Evolutionary conservation across 768 basidiomycete genomes (phyloP).

Genomic region (Lactarius trivialis): DNA sequence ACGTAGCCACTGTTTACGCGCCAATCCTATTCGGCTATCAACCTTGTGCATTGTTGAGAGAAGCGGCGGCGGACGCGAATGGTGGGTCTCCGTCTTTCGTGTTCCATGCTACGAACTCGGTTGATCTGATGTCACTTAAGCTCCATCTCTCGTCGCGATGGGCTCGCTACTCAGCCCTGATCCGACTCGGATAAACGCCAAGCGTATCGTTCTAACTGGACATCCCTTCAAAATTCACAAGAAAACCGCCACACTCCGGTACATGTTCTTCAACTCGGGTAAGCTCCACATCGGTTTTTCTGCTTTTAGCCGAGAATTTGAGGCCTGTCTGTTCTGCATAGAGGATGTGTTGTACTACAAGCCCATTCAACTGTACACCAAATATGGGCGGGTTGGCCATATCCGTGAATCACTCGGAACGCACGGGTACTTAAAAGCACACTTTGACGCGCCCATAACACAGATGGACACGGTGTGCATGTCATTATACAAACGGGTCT

Average conservation of each 20-base stretch:
- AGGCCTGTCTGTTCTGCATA: constrained; percentile 22
- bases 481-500: constrained; percentile 91
- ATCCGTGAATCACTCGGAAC: constrained; percentile 90
- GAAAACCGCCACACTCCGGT: constrained; percentile 93
- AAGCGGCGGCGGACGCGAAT: constrained; percentile 58
- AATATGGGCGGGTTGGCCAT: constrained; percentile 84
- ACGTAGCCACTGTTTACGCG: constrained; percentile 83
- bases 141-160: constrained; percentile 80
- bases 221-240: constrained; percentile 97
- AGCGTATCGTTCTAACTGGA: constrained; percentile 91
- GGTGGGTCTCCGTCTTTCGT: constrained; percentile 37
- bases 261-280: constrained; percentile 97
- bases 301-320: constrained; percentile 10
- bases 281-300: constrained; percentile 20
- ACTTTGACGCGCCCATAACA: constrained; percentile 86
- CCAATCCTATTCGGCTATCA: constrained; percentile 84
- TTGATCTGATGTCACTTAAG: constrained; percentile 33
- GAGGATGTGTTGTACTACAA: constrained; percentile 91
- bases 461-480: constrained; percentile 98
- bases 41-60: constrained; percentile 70
- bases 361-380: constrained; percentile 89
- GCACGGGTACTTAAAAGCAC: constrained; percentile 94
- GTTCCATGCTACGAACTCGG: background rate
- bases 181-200: constrained; percentile 85
- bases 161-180: constrained; percentile 85